A percentile compares a stretch with the other conserved stretches of the same genome.
Evolutionary conservation across 1,284 basidiomycete genomes (phyloP).

Genomic region (Naganishia cerealis): DNA sequence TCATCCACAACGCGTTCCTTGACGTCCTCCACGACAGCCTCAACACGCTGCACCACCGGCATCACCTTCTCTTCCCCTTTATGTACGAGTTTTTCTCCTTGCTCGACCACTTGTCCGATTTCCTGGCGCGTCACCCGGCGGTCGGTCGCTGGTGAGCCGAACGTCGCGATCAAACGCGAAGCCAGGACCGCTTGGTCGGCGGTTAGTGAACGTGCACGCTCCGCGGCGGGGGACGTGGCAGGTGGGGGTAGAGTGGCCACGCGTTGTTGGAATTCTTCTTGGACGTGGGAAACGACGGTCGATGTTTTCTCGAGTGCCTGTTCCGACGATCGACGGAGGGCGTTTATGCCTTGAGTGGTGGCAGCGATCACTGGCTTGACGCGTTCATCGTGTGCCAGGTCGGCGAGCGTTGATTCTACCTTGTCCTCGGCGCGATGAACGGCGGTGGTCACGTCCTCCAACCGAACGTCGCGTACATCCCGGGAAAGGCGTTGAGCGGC

Average conservation of each 20-base stretch:
- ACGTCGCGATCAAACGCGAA: conserved; percentile 16
- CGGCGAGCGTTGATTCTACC: background rate
- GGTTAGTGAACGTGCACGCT: background rate
- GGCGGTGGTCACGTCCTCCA: background rate
- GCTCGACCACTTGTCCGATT: background rate
- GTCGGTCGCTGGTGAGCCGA: conserved; percentile 7
- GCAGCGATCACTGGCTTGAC: background rate
- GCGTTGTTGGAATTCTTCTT: background rate
- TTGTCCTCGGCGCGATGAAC: background rate
- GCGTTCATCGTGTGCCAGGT: background rate
- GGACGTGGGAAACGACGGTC: background rate
- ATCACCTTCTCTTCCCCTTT: background rate
- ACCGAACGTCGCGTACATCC: background rate
- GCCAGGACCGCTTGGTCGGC: conserved; percentile 8
- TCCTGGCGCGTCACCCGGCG: background rate
- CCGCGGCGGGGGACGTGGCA: background rate
- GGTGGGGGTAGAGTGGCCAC: background rate
- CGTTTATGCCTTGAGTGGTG: background rate
- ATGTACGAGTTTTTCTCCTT: background rate
- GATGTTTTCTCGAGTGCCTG: background rate
- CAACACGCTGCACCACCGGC: background rate
- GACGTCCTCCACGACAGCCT: conserved; percentile 8
- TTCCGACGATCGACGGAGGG: background rate
- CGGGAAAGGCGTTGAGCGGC: background rate
- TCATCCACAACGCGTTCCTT: background rate